Percentiles rank a stretch among this genome's conserved stretches.
Evolutionary conservation across 805 yeast genomes (phyloP).

Genomic region (Danielia oregonensis): DNA sequence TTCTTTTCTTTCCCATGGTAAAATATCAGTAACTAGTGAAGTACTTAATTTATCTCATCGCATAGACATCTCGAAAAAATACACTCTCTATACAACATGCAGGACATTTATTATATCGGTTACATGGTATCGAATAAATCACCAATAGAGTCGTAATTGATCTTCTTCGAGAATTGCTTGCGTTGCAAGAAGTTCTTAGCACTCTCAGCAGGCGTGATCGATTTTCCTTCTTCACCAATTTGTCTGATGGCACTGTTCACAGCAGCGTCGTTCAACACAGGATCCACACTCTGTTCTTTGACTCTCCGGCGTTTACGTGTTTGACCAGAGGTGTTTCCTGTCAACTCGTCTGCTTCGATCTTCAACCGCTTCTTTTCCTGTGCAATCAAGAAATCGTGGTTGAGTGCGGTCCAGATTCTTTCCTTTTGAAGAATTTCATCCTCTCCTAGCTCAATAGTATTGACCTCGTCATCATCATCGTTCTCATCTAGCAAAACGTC

Average conservation of each 20-base stretch:
- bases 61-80: conserved; percentile 4
- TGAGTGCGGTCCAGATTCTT: conserved; percentile 83
- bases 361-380: conserved; percentile 83
- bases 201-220: conserved; percentile 67
- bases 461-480: conserved; percentile 83
- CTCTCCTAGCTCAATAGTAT: conserved; percentile 53
- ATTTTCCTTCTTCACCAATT: conserved; percentile 40
- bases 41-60: conserved; percentile 11
- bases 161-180: conserved; percentile 79
- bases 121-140: conserved; percentile 31
- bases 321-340: conserved; percentile 60
- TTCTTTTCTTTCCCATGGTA: conserved; percentile 79
- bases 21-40: no score
- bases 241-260: conserved; percentile 31
- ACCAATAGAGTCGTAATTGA: conserved; percentile 81
- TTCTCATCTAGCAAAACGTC: conserved; percentile 56
- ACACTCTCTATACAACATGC: no score
- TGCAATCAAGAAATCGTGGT: conserved; percentile 78
- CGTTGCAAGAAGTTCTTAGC: conserved; percentile 74
- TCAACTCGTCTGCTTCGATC: conserved; percentile 79
- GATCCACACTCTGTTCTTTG: conserved; percentile 10
- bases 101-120: no score
- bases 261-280: conserved; percentile 25
- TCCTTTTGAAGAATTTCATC: conserved; percentile 76
- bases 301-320: conserved; percentile 40